These are phyloP conservation scores for Pneumocystis wakefieldiae DNA, from an alignment of 1,139 yeast genomes.

Conservation along the genomic window DNA sequence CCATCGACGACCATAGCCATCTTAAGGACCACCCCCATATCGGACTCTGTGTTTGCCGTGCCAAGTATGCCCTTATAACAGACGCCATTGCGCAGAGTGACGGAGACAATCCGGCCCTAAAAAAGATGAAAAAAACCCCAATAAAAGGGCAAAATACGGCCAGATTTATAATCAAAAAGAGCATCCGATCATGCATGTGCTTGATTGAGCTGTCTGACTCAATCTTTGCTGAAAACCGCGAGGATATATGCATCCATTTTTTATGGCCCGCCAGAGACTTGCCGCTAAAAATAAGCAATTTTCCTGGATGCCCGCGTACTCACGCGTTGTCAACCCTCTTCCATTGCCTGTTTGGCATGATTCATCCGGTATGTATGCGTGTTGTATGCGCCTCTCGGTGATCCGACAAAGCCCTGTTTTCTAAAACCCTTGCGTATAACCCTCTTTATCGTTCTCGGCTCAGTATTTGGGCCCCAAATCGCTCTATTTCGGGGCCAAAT, in stretches of 20 bases:
- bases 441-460: too few species aligned
- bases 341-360: background rate
- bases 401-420: too few species aligned
- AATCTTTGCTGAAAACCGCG: conserved; percentile 8
- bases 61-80: background rate
- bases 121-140: background rate
- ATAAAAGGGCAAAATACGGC: conserved; percentile 23
- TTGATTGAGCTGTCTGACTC: conserved; percentile 12
- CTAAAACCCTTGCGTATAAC: background rate
- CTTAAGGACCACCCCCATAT: conserved; percentile 1
- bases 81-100: background rate
- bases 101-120: background rate
- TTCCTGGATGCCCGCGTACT: background rate
- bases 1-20: background rate
- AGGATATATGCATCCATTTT: background rate
- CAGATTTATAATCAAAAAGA: conserved; percentile 37
- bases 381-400: background rate
- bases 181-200: conserved; percentile 35
- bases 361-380: background rate
- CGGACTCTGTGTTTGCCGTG: background rate
- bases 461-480: too few species aligned
- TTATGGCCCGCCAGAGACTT: background rate
- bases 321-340: background rate
- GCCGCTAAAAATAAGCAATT: background rate
- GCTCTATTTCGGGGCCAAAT: too few species aligned